Conservation (phyloP, 2,329 filamentous ascomycete genomes). For the Neonectria neomacrospora region DNA sequence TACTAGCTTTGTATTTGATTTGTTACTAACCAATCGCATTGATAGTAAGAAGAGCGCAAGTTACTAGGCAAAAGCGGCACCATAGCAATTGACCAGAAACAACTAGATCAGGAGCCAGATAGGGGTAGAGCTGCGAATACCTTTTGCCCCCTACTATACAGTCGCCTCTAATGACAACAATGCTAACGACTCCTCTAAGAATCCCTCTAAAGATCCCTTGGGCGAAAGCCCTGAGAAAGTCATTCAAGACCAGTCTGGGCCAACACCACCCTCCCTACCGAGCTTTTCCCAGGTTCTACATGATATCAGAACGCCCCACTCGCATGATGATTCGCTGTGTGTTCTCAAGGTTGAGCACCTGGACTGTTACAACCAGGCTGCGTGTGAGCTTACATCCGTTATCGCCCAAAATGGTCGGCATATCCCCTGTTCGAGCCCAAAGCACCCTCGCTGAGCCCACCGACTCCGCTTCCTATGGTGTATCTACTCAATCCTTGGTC, state of each 20-base stretch:
- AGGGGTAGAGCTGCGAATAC: too few species aligned
- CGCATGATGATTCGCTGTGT: not conserved
- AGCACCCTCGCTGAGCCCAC: not conserved
- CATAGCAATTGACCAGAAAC: too few species aligned
- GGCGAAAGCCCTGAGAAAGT: not conserved
- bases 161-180: not conserved
- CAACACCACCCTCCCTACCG: not conserved
- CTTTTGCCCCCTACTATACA: too few species aligned
- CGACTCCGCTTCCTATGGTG: not conserved
- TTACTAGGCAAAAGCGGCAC: too few species aligned
- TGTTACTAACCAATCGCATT: too few species aligned
- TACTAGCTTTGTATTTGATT: too few species aligned
- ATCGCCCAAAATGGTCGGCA: not conserved
- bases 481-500: not conserved
- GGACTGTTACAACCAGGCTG: not conserved
- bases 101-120: too few species aligned
- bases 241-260: not conserved
- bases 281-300: not conserved
- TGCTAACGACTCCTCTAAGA: not conserved
- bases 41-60: too few species aligned
- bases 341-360: not conserved
- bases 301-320: not conserved
- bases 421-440: not conserved
- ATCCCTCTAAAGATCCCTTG: not conserved
- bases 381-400: not conserved